Evolutionary conservation across 176 grass and related monocot genomes (phyloP), one percentile per base, ranked within the genome.

Genomic region (Guadua angustifolia): DNA sequence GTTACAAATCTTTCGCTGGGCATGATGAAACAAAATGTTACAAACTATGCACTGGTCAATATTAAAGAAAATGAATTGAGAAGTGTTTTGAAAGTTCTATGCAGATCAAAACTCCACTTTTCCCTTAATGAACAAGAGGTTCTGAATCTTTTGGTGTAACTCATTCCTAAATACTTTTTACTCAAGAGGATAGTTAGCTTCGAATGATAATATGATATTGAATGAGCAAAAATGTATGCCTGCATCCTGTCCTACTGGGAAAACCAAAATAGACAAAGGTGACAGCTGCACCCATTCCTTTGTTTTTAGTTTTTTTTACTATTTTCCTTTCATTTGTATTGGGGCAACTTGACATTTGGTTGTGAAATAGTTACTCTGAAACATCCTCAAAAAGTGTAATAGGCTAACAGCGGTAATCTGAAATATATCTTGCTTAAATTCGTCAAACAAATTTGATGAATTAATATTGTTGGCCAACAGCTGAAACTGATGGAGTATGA

Each of bases 401-500:
- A 40, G 15, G 11, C 45, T 52, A 53, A 35, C 2, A 52, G 74
- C 15, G 42, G 53, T 64, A 43, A 15, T 76, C 6, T 61, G 47
- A 24, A 40, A 60, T 74, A 7, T 66, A 17, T 74, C 44, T 49
- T 78, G 24, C 4, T 67, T 79, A 11, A 73, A 51, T 46, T 60
- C 4, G 4, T 74, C 5, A 4, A 66, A 43, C 5, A 39, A 15
- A 18, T 33, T 7, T 86, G 24, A 73, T 26, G 65, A 51, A 59
- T 83, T 74, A 25, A 14, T 70, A 16, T 83, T 78, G 56, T 75
- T 87, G 56, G 50, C 61, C 35, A 80, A 80, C 77, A 86, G 69
- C 79, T 32, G 78, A 59, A 82, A 81, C 12, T 58, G 71, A 88
- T 86, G 86, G 79, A 7, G 78, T 79, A 92, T 82, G 55, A 87